Base-by-base conservation (phyloP, 2,329 filamentous ascomycete genomes). In the Pyrenophora teres region DNA sequence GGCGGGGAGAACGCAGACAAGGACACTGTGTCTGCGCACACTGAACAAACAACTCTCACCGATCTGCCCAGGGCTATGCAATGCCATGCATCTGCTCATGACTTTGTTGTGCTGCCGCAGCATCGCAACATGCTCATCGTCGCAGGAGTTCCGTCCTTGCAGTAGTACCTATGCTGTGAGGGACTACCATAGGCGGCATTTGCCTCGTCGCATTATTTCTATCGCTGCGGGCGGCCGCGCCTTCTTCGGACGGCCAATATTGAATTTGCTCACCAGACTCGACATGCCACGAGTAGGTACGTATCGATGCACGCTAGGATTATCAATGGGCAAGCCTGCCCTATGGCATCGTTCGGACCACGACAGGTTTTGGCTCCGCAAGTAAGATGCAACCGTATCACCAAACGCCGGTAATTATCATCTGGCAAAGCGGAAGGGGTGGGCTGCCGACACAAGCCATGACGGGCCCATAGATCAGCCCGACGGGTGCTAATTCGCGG, bases 71-170 rank as follows among this genome's bases (percentile, higher is more conserved):
- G 39, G 31, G 38, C 33, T 30, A 37, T 55, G 53, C 54, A 54
- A 46, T 50, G 49, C 52, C 44, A 47, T 40, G 52, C 59, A 56
- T 59, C 56, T 30, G 10, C 27, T 30, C 27, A 30, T 30, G 27
- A 12, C 36, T 51, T 10, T 49, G 40, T 33, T 39, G 55, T 15
- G 15, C 15, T 57, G 64, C 63, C 60, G 52, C 51, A 41, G 52
- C 52, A 54, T 47, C 52, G 57, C 60, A 68, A 57, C 6, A 19
- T 54, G 31, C 49, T 52, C 39, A 46, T 46, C 52, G 48, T 54
- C 62, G 56, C 62, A 62, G 54, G 55, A 60, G 59, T 54, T 60
- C 59, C 55, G 59, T 56, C 51, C 53, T 57, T 63, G 65, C 65
- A 67, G 59, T 53, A 59, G 62, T 43, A 50, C 47, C 15, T 15